Percentiles rank a stretch among this genome's conserved stretches.
phyloP scores from a whole-genome alignment of 352 stramenopile genomes.

The Pythium aquatile region DNA sequence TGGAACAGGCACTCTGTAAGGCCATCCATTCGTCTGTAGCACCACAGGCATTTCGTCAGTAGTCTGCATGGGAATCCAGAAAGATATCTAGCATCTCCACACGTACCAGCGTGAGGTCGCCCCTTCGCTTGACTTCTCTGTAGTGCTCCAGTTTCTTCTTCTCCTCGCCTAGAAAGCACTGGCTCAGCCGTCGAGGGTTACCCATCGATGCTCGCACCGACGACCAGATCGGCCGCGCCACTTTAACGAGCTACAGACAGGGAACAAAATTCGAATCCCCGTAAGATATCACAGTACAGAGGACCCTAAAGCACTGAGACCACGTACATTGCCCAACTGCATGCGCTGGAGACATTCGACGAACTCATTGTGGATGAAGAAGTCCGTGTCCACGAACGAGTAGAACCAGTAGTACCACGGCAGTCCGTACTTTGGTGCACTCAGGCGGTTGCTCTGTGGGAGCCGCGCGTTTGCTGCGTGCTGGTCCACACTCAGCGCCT shows the following conservation, averaged over 20 bases:
- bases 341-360: conserved; percentile 65
- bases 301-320: background rate
- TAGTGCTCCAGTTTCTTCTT: conserved; percentile 66
- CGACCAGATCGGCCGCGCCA: conserved; percentile 68
- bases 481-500: conserved; percentile 7
- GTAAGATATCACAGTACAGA: background rate
- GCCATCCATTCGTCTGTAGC: conserved; percentile 18
- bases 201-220: conserved; percentile 77
- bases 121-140: conserved; percentile 38
- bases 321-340: conserved; percentile 53
- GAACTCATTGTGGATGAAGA: conserved; percentile 80
- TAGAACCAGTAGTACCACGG: conserved; percentile 76
- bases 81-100: background rate
- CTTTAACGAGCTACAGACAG: conserved; percentile 40
- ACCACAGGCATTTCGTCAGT: background rate
- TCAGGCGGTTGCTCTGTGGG: conserved; percentile 2
- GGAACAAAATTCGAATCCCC: background rate
- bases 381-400: conserved; percentile 59
- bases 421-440: conserved; percentile 39
- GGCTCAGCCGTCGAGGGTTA: conserved; percentile 61
- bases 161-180: conserved; percentile 63
- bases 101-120: conserved; percentile 16
- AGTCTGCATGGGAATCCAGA: background rate
- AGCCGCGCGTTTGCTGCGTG: background rate
- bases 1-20: conserved; percentile 15